Base-by-base conservation (phyloP, 805 yeast genomes). In the Teunomyces panamensis region DNA sequence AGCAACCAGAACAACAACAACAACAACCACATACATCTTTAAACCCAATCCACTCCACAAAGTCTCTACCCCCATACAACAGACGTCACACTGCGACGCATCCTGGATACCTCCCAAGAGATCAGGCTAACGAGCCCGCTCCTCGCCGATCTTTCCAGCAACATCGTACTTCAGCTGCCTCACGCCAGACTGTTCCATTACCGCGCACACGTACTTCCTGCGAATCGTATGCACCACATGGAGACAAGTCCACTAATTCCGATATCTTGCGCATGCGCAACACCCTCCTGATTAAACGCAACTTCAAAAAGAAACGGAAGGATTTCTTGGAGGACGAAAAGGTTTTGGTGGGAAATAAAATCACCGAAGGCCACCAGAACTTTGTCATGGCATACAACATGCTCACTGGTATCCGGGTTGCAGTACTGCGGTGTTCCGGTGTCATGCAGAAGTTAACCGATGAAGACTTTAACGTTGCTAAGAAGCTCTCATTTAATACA, bases 361-460 rank as follows among this genome's bases (percentile, higher is more conserved):
- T 89, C 34, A 79, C 85, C 52, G 98, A 94, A 66, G 97, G 97
- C 37, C 98, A 94, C 62, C 89, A 83, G 44, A 94, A 91, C 64
- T 94, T 85, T 59, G 88, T 90, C 26, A 83, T 92, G 75, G 99
- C 97, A 1, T 95, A 94, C 66, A 90, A 92, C 65, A 92, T 94
- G 97, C 77, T 95, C 49, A 91, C 98, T 0, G 99, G 99, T 2
- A 94, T 94, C 42, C 78, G 99, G 48, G 96, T 90, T 7, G 91
- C 97, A 0, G 98, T 94, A 0, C 89, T 96, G 3, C 74, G 97
- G 49, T 86, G 96, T 58, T 88, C 97, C 0, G 95, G 96, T 32
- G 76, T 85, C 9, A 87, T 89, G 79, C 80, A 85, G 46, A 84
- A 85, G 14, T 69, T 94, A 36, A 77, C 76, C 1, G 85, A 82